A percentile compares a stretch with the other conserved stretches of the same genome.
Conservation (phyloP, 2,329 filamentous ascomycete genomes). For the Ophiostoma ulmi region DNA sequence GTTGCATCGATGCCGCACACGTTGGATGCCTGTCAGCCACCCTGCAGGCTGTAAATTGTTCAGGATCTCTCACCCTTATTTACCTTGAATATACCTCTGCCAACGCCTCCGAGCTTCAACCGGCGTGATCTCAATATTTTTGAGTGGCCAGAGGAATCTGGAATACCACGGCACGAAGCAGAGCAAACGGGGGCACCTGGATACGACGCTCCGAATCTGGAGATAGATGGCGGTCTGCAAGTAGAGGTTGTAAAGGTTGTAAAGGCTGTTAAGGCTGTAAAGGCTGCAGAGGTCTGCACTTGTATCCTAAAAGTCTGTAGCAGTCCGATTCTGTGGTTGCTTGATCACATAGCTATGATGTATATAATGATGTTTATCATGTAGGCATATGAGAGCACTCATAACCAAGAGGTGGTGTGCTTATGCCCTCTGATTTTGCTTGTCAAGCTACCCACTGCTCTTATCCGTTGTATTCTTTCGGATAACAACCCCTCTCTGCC, state of each 20-base stretch:
- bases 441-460: too few relatives aligned
- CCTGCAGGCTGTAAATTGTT: not conserved
- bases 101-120: not conserved
- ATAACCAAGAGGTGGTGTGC: too few relatives aligned
- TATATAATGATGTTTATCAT: too few relatives aligned
- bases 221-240: not conserved
- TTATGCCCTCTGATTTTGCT: too few relatives aligned
- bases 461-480: too few relatives aligned
- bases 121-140: not conserved
- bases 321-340: too few relatives aligned
- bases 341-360: too few relatives aligned
- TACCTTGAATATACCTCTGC: not conserved
- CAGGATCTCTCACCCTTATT: too few relatives aligned
- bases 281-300: too few relatives aligned
- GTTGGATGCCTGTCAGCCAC: not conserved
- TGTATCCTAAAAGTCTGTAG: too few relatives aligned
- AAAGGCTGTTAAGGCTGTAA: not conserved
- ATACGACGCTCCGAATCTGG: constrained; percentile 4
- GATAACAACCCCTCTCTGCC: too few relatives aligned
- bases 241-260: not conserved
- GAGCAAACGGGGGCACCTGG: not conserved
- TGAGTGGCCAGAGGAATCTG: not conserved
- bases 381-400: too few relatives aligned
- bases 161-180: not conserved
- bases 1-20: not conserved